phyloP scores from a whole-genome alignment of 140 eudicot species.

The Erigeron philadelphicus region DNA sequence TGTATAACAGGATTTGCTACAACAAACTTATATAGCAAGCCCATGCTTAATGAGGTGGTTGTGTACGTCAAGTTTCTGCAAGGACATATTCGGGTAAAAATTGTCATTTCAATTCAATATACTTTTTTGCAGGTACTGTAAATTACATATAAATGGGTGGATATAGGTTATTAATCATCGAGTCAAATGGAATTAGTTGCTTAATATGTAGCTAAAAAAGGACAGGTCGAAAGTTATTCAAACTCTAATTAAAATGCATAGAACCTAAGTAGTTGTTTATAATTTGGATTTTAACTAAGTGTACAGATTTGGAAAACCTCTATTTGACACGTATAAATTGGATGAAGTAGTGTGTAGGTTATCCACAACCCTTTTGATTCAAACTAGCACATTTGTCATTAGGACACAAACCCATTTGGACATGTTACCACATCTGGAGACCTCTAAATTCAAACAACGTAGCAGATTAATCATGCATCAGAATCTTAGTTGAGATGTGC shows the following conservation, averaged over 20 bases:
- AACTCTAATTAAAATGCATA: no score
- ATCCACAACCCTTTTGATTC: no score
- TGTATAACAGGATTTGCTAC: constrained; percentile 30
- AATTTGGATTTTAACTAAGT: no score
- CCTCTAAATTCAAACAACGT: background rate
- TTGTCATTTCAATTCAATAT: background rate
- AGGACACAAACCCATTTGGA: background rate
- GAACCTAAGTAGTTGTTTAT: no score
- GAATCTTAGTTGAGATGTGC: background rate
- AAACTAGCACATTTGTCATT: no score
- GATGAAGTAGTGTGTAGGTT: no score
- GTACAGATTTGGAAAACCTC: no score
- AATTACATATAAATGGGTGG: background rate
- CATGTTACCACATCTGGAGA: background rate
- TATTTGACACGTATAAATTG: no score
- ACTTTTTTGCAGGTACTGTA: background rate
- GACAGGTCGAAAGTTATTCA: no score
- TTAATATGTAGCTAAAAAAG: no score
- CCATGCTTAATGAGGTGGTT: constrained; percentile 96
- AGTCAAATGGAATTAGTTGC: no score
- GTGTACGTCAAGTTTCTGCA: constrained; percentile 81
- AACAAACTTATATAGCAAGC: constrained; percentile 93
- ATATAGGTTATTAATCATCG: no score
- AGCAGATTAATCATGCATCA: background rate
- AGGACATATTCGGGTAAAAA: constrained; percentile 68